Base-by-base conservation (phyloP, 2,329 filamentous ascomycete species). In the Ceratocystis lukuohia region DNA sequence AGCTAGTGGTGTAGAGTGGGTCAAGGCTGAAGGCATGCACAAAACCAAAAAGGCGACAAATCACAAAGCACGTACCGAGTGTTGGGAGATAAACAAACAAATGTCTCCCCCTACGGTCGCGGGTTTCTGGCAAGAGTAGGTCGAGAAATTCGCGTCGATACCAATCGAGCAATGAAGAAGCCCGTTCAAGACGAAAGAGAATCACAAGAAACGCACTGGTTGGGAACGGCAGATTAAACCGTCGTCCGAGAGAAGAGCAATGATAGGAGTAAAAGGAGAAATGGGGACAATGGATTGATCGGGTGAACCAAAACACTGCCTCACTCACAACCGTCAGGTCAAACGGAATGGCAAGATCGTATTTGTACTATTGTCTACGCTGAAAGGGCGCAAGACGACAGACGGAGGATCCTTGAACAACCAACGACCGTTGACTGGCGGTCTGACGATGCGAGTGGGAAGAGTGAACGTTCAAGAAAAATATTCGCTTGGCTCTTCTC, bases 31-130 rank as follows among this genome's bases (percentile, higher is more conserved):
- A 17, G 37, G 37, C 46, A 48, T 48, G 6, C 37, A 48, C 46
- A 50, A 20, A 25, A 8, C 5, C 3, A 22, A 22, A 25, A 8
- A 50, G 65, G 67, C 64, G 65, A 69, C 17, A 48, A 74, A 50
- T 37, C 59, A 67, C 65, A 65, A 67, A 64, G 28, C 64, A 65
- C 81, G 77, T 85, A 87, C 84, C 82, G 80, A 83, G 76, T 82
- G 83, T 78, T 41, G 84, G 88, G 91, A 96, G 91, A 96, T 89
- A 80, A 91, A 96, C 91, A 96, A 96, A 76, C 87, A 78, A 96
- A 96, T 96, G 91, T 91, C 88, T 96, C 91, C 89, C 37, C 91
- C 90, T 80, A 79, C 77, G 77, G 74, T 66, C 65, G 48, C 65
- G 46, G 30, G 37, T 41, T 41, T 12, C 20, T 28, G 50, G 56